Evolutionary conservation across 1,284 basidiomycete genomes (phyloP).

Genomic region (Apiotrichum mycotoxinovorans): DNA sequence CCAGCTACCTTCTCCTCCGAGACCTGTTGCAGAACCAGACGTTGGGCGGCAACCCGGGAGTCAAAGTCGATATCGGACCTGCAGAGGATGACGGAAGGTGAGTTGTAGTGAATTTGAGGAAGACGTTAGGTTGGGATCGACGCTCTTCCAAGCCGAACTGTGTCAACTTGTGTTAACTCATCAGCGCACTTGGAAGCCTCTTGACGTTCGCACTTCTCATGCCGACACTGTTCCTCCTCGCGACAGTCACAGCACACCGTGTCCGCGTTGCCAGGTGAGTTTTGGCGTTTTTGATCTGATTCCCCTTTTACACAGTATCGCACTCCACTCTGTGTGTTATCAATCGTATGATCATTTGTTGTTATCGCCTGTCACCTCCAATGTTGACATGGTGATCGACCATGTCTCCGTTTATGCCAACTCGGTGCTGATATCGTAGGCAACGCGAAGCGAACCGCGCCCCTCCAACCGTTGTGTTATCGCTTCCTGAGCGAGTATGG

Average conservation of each 20-base stretch:
- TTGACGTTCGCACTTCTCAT: slow-evolving; percentile 46
- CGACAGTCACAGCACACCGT: slow-evolving; percentile 43
- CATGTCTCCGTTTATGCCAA: too few relatives aligned
- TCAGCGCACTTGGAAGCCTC: slow-evolving; percentile 43
- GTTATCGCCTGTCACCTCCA: too few relatives aligned
- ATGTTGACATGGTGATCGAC: too few relatives aligned
- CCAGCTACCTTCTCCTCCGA: slow-evolving; percentile 49
- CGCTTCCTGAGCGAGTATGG: slow-evolving; percentile 49
- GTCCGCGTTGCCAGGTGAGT: slow-evolving; percentile 43
- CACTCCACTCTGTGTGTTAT: too few relatives aligned
- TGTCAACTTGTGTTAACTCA: too few relatives aligned
- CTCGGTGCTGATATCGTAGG: slow-evolving; percentile 16
- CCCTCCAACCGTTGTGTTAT: slow-evolving; percentile 45
- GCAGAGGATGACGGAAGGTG: slow-evolving; percentile 45
- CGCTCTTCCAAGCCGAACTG: too few relatives aligned
- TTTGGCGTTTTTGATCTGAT: background rate
- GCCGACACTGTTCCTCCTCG: slow-evolving; percentile 44
- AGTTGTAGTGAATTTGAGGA: slow-evolving; percentile 9
- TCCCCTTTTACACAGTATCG: background rate
- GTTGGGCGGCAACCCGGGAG: slow-evolving; percentile 19
- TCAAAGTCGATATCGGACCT: slow-evolving; percentile 36
- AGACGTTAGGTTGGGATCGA: too few relatives aligned
- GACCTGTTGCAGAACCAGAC: slow-evolving; percentile 38
- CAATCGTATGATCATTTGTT: too few relatives aligned
- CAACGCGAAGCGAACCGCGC: slow-evolving; percentile 49